A percentile compares a stretch with the other conserved stretches of the same genome.
Conservation (phyloP, 176 grass and related monocot genomes). For the Musa troglodytarum region DNA sequence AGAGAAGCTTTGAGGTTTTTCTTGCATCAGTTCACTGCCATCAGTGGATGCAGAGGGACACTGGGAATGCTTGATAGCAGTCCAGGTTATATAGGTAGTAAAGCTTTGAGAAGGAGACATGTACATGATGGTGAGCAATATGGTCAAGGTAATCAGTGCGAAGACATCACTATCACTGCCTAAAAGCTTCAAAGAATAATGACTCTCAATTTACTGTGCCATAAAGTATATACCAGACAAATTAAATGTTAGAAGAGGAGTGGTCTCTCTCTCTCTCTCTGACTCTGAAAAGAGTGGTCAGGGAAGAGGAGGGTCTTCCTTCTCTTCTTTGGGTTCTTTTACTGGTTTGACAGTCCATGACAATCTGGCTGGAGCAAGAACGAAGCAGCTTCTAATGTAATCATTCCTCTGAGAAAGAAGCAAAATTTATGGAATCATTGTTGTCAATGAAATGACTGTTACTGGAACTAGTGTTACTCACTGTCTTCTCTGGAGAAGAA, state of each 20-base stretch:
- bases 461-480: too few species aligned
- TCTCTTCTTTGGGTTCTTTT: neutral
- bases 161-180: slow-evolving; percentile 13
- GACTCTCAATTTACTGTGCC: neutral
- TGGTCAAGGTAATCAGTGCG: neutral
- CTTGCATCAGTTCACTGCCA: neutral
- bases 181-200: neutral
- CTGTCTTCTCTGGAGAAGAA: too few species aligned
- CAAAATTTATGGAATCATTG: too few species aligned
- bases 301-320: neutral
- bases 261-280: too few species aligned
- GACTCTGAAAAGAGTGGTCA: neutral
- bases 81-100: neutral
- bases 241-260: neutral
- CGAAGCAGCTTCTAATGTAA: neutral
- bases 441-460: too few species aligned
- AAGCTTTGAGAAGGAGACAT: neutral
- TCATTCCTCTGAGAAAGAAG: neutral
- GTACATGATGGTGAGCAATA: neutral
- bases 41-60: neutral
- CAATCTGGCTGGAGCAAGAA: neutral
- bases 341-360: neutral
- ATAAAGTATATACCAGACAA: neutral
- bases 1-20: neutral
- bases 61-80: neutral